phyloP scores from a whole-genome alignment of 306 rosid genomes.

The Ormosia emarginata region DNA sequence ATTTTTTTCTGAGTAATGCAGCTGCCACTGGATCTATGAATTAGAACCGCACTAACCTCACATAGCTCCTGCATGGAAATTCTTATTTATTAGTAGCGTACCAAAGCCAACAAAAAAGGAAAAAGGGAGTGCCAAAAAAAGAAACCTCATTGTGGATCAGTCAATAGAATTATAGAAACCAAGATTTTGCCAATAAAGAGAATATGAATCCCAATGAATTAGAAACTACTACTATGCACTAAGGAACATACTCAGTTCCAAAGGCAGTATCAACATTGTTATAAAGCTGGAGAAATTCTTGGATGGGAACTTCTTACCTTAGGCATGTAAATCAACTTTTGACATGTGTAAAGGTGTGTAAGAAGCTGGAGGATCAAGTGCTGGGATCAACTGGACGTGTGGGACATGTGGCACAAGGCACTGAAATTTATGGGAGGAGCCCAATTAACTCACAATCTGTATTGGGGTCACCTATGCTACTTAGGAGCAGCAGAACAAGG shows the following conservation, averaged over 20 bases:
- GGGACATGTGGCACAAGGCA: not conserved
- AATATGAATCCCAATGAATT: not conserved
- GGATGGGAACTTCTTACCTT: no score
- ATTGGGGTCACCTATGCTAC: no score
- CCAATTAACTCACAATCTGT: no score
- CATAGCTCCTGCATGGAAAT: slow-evolving; percentile 38
- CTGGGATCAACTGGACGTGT: not conserved
- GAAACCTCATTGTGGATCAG: not conserved
- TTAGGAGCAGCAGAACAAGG: no score
- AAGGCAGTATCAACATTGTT: not conserved
- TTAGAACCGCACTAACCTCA: slow-evolving; percentile 30
- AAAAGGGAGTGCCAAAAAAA: not conserved
- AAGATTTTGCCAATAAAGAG: not conserved
- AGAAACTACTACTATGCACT: not conserved
- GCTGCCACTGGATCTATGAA: slow-evolving; percentile 11
- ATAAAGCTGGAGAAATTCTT: not conserved
- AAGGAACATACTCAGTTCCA: not conserved
- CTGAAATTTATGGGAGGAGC: no score
- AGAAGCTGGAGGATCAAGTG: not conserved
- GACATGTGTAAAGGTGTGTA: no score
- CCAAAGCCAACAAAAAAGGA: not conserved
- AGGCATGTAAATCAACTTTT: no score
- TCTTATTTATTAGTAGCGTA: slow-evolving; percentile 7
- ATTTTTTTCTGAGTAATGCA: not conserved
- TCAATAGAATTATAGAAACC: not conserved